A percentile compares a stretch with the other conserved stretches of the same genome.
Conservation (phyloP, 345 rosid genomes). For the Eucalyptus sp. region DNA sequence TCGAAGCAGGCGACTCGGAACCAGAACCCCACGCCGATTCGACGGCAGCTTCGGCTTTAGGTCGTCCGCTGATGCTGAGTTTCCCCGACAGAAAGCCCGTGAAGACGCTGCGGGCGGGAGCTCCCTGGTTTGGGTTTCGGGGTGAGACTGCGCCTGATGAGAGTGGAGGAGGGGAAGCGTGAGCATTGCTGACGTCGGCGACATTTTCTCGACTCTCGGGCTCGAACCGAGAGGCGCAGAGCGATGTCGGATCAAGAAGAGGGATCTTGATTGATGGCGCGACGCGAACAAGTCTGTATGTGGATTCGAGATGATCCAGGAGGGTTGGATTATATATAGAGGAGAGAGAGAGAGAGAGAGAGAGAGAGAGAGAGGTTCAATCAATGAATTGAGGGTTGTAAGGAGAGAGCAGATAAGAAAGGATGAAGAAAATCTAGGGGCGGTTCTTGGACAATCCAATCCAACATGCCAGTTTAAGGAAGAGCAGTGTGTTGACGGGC, state of each 20-base stretch:
- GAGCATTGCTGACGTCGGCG: constrained; percentile 2
- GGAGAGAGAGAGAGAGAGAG: background rate
- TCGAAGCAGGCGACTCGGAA: background rate
- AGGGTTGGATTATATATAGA: background rate
- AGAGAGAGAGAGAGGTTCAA: too few species aligned
- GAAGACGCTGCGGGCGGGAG: background rate
- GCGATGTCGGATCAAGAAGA: background rate
- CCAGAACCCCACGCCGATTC: background rate
- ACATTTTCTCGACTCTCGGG: background rate
- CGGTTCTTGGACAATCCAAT: background rate
- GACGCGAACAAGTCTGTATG: background rate
- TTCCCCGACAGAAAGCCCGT: background rate
- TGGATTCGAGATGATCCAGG: background rate
- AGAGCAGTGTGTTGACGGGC: background rate
- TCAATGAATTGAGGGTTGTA: background rate
- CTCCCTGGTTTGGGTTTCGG: background rate
- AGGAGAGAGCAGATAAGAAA: background rate
- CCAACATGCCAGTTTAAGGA: background rate
- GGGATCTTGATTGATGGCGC: background rate
- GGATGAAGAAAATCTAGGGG: background rate
- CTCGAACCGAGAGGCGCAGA: background rate
- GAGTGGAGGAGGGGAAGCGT: background rate
- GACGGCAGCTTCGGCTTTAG: background rate
- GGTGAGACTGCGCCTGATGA: background rate
- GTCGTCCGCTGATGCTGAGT: background rate